Evolutionary conservation across 805 yeast genomes (phyloP), one percentile per base, ranked within the genome.

Genomic region (Lipomyces yamadae): DNA sequence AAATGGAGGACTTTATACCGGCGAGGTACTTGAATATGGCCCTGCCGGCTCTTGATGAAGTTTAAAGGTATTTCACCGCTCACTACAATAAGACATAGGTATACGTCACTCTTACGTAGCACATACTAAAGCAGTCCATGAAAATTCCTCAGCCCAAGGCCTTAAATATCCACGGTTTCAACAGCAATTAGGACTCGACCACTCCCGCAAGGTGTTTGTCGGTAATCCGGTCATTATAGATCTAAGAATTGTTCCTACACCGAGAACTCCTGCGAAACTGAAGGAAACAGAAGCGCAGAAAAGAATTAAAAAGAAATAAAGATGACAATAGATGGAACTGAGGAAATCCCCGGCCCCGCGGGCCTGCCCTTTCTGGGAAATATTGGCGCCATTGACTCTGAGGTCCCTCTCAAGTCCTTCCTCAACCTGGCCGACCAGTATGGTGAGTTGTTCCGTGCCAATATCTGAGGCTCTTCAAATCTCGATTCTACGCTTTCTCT

Each of bases 391-490:
- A n/a, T 50, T 50, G 54, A 50, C 54, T 50, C 54, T 11, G 54
- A 50, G 54, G 32, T 50, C 54, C 54, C 54, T 50, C 54, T 50
- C 54, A 50, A 11, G 54, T 50, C 54, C 54, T 50, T 50, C 54
- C 54, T 50, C 32, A 50, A 50, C 54, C 54, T 50, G 54, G 54
- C 54, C 29, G 54, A 50, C 54, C 54, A 50, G 54, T 50, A 50
- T 50, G 54, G 54, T 50, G 54, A 50, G 54, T 50, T 50, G 54
- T 50, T 45, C 52, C 52, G 24, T 50, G 29, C 54, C 54, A 50
- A 50, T 50, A 50, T 50, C 54, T 50, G 54, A 11, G 29, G 54
- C 54, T 50, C 54, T 11, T 50, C 54, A 11, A n/a, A 50, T 29
- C 54, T 30, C 54, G 54, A 50, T 50, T 50, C 54, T n/a, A 50